Base-by-base conservation (phyloP, 805 yeast genomes). In the Ogataea salicorniae region DNA sequence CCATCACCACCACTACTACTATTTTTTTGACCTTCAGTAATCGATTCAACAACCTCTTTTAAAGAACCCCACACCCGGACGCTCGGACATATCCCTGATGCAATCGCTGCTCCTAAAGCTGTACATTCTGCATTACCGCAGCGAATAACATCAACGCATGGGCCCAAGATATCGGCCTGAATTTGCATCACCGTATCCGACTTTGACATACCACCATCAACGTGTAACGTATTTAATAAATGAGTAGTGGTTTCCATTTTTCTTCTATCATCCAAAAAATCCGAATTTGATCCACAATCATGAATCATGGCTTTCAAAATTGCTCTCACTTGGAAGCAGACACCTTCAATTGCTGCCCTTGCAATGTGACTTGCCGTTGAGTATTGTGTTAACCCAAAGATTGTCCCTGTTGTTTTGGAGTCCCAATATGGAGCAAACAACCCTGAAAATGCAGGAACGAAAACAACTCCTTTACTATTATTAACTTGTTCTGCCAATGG, bases 361-460 rank as follows among this genome's bases (percentile, higher is more conserved):
- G 95, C 95, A 61, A 91, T 83, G 69, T 92, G 97, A 15, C 90
- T 80, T 16, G 94, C 83, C n/a, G 84, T 77, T n/a, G 96, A 85
- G 69, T 81, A 89, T 64, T 89, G 96, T 5, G 97, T 88, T 73
- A 91, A 77, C 36, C 98, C 98, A 64, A 90, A 83, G 40, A 92
- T 86, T 34, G 96, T 84, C 43, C 97, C 98, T 53, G 96, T 80
- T 6, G 96, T 89, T 45, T 87, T 87, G 14, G 91, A 79, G 62
- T 87, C 89, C 98, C 98, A 91, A 70, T 91, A 89, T 18, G 98
- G 98, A 3, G 97, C 96, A 68, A 87, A 91, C 47, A 91, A 73
- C 7, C 98, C 98, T 33, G 91, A 84, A 64, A 91, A 89, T 2
- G 97, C 97, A 31, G 98, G 96, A 41, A 91, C 95, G 61, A 91